Evolutionary conservation across 2,329 filamentous ascomycete species (phyloP), one percentile per base, ranked within the genome.

Genomic region (Uncinocarpus reesii): DNA sequence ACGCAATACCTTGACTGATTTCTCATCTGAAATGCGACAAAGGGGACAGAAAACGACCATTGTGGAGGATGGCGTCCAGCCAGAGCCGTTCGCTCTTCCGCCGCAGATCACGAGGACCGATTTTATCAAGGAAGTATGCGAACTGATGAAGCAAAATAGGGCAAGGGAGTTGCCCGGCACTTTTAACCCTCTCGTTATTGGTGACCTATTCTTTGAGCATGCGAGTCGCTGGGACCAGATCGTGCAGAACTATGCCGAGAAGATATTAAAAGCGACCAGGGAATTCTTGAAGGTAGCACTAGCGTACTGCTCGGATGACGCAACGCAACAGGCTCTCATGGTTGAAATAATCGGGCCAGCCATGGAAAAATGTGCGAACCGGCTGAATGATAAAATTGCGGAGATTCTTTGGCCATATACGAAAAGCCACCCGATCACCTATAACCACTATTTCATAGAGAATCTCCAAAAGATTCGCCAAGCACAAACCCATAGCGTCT

Each of bases 121-220:
- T 7, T 71, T 65, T 40, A 58, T 76, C 5, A 42, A 59, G 1
- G 64, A 70, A 54, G 65, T 72, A 1, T 45, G 64, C 21, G 53
- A 58, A 0, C 58, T 68, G 2, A 60, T 76, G 51, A 52, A 58
- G 20, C 64, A 64, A 21, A 69, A 58, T 11, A 65, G 76, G 15
- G 74, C 71, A 1, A 61, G 71, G 6, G 80, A 84, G 57, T 63
- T 83, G 0, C 75, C 77, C 0, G 79, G 79, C 0, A 75, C 67
- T 0, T 81, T 78, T 62, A 79, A 80, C 45, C 73, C 79, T 0
- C 57, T 77, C 38, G 62, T 83, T 6, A 70, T 83, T 0, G 65
- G 67, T 0, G 72, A 81, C n/a, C 59, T 84, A 0, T 84, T 84
- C 57, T 65, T 63, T 15, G 70, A 80, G 28, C 79, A 83, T 51